phyloP scores from a whole-genome alignment of 169 alveolate species.

The Plasmodium malariae region DNA sequence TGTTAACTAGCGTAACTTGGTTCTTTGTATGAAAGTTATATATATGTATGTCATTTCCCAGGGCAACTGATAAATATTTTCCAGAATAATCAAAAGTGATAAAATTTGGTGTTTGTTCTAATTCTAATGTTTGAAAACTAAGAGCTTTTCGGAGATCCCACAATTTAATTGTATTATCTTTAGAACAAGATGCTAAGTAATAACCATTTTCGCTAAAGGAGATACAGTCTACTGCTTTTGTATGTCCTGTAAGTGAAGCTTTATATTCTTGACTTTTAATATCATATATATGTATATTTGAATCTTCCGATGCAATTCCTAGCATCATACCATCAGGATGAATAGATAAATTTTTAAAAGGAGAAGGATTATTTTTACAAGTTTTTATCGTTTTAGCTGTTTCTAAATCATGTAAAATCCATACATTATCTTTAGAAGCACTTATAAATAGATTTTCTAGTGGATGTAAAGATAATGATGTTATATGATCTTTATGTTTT shows the following conservation, averaged over 20 bases:
- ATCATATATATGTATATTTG: constrained; percentile 90
- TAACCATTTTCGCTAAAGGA: constrained; percentile 91
- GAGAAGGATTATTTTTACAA: constrained; percentile 81
- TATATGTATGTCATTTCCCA: constrained; percentile 52
- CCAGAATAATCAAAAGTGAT: constrained; percentile 86
- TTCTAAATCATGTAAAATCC: constrained; percentile 86
- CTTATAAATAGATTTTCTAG: constrained; percentile 85
- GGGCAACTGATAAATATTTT: constrained; percentile 64
- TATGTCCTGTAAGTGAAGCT: constrained; percentile 79
- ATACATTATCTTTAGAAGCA: constrained; percentile 82
- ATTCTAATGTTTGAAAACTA: constrained; percentile 79
- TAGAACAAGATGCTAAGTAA: constrained; percentile 87
- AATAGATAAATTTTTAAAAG: constrained; percentile 76
- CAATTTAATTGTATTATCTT: constrained; percentile 80
- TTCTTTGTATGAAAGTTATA: constrained; percentile 77
- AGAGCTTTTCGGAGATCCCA: constrained; percentile 88
- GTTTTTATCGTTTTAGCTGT: constrained; percentile 84
- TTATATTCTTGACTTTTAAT: constrained; percentile 81
- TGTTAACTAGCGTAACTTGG: constrained; percentile 40
- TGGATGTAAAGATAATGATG: constrained; percentile 86
- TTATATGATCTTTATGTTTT: constrained; percentile 84
- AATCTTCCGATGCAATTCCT: constrained; percentile 85
- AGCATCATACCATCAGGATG: constrained; percentile 93
- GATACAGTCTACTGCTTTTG: constrained; percentile 64
- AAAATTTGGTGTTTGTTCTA: constrained; percentile 77